Conservation (phyloP, 306 rosid species). For the Carpinus viminea region DNA sequence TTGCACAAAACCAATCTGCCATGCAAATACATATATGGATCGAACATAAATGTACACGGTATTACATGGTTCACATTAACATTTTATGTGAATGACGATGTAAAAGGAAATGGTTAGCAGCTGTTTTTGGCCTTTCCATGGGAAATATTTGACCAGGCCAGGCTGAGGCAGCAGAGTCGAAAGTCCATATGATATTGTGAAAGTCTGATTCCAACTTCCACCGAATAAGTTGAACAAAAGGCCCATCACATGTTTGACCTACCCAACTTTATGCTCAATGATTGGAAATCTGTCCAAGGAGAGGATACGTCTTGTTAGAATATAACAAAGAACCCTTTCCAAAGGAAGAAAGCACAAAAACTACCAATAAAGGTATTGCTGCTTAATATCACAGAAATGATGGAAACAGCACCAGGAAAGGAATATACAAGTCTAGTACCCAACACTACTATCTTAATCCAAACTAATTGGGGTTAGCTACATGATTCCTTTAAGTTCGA, state of each 20-base stretch:
- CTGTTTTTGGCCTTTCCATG: conserved; percentile 25
- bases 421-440: not conserved
- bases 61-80: conserved; percentile 34
- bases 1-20: conserved; percentile 46
- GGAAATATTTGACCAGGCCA: conserved; percentile 25
- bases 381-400: not conserved
- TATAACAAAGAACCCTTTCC: not conserved
- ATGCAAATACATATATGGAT: conserved; percentile 31
- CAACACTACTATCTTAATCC: not conserved
- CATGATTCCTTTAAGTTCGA: not conserved
- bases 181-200: conserved; percentile 8
- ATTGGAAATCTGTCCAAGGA: conserved; percentile 44
- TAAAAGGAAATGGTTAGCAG: conserved; percentile 33
- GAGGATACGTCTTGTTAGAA: conserved; percentile 23
- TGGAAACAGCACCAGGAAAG: not conserved
- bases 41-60: conserved; percentile 45
- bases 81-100: conserved; percentile 13
- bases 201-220: conserved; percentile 33
- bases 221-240: conserved; percentile 24
- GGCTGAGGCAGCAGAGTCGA: conserved; percentile 25
- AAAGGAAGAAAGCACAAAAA: not conserved
- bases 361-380: not conserved
- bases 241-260: conserved; percentile 14
- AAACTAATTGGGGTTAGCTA: not conserved
- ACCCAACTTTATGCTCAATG: conserved; percentile 28